phyloP scores from a whole-genome alignment of 225 moss, liverwort and hornwort genomes.

The Antitrichia curtipendula region DNA sequence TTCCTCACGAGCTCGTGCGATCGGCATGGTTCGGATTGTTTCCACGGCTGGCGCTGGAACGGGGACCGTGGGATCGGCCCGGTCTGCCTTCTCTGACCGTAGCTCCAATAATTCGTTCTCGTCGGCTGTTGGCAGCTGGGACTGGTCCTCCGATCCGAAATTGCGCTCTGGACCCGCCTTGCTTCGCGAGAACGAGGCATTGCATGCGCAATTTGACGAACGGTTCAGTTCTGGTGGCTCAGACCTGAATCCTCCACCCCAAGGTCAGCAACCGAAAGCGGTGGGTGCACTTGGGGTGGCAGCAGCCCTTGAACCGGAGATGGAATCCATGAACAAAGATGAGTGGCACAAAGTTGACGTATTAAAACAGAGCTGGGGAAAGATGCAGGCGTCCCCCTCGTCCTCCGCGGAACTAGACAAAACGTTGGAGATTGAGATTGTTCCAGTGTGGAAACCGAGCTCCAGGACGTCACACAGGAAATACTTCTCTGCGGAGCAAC shows the following conservation, averaged over 20 bases:
- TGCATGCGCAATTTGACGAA: constrained; percentile 20
- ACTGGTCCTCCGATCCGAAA: not conserved
- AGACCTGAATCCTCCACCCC: not conserved
- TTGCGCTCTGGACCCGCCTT: not conserved
- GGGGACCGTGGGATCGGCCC: not conserved
- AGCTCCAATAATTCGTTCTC: constrained; percentile 9
- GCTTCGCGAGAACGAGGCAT: not conserved
- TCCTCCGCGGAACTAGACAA: not conserved
- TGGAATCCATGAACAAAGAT: not conserved
- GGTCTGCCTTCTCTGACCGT: not conserved
- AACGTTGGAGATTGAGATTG: not conserved
- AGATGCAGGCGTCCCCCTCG: constrained; percentile 17
- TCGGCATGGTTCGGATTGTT: constrained; percentile 50
- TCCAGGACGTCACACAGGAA: not conserved
- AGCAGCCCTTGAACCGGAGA: not conserved
- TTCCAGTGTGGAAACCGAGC: not conserved
- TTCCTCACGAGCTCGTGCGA: constrained; percentile 48
- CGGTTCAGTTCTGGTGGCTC: not conserved
- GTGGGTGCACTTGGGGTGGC: not conserved
- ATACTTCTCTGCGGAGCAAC: not conserved
- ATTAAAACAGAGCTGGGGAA: constrained; percentile 20
- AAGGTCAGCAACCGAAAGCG: not conserved
- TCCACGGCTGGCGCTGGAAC: not conserved
- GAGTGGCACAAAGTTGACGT: not conserved
- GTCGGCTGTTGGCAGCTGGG: constrained; percentile 13